Evolutionary conservation across 2,329 filamentous ascomycete species (phyloP), one percentile per base, ranked within the genome.

Genomic region (Sporothrix pseudoabietina): DNA sequence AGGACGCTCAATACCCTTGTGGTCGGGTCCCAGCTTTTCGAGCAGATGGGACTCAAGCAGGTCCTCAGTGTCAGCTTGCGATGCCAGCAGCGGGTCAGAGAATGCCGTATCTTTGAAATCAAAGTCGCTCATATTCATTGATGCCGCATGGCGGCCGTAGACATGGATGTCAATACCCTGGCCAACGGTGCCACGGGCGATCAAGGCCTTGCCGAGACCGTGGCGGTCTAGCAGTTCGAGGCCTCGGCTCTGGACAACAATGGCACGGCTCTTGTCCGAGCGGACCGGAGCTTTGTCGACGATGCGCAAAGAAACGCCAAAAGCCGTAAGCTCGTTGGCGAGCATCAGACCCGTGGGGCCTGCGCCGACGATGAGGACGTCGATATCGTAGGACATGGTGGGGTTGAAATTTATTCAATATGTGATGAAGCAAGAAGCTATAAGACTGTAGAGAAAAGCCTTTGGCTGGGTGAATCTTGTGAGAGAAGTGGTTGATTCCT

Each of bases 211-310:
- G 12, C 82, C 78, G 8, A 81, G 78, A 44, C 84, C 75, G 61
- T 87, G 82, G 54, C 86, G 85, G 65, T 82, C 82, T 69, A 87
- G 82, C 32, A 87, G 79, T 76, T 88, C 86, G 9, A 86, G 77
- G 1, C 83, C 85, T 9, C 86, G 83, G 14, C 85, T 80, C 72
- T 88, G 86, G 5, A 87, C 78, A 10, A 82, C 80, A 0, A 87
- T 77, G 9, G 80, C 85, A 75, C 80, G 83, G 74, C 81, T 83
- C 73, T 82, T 80, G 69, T 81, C 78, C 14, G 80, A 82, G 14
- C 80, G 81, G 7, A 70, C 75, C 9, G 76, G 72, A 5, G 73
- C 74, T 66, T 80, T 79, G 74, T 84, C 82, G 71, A 85, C 77
- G 74, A 84, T 81, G 73, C 82, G 80, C 75, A 82, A 82, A 35